phyloP scores from a whole-genome alignment of 1,284 basidiomycete genomes.

The Tausonia pullulans region DNA sequence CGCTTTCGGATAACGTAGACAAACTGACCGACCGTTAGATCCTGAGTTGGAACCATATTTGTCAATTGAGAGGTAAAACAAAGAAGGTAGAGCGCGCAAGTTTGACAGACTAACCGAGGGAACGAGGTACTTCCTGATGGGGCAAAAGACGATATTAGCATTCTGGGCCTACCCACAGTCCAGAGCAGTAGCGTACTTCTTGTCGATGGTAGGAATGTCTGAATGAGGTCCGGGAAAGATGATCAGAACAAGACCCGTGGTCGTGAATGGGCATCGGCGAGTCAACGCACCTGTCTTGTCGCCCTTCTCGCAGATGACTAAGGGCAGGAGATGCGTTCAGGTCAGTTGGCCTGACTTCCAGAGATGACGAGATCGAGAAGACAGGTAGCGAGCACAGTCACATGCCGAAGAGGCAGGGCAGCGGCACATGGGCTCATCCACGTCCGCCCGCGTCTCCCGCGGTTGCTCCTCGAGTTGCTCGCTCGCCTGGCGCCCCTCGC shows the following conservation, averaged over 20 bases:
- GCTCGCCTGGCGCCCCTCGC: no score
- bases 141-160: neutral
- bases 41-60: conserved; percentile 41
- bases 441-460: no score
- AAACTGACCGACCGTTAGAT: conserved; percentile 96
- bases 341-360: no score
- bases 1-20: conserved; percentile 99
- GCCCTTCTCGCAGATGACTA: conserved; percentile 97
- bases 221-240: neutral
- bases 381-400: no score
- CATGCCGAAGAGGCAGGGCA: no score
- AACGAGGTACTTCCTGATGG: conserved; percentile 76
- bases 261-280: neutral
- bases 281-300: conserved; percentile 55
- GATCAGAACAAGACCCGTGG: neutral
- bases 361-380: neutral
- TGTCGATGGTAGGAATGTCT: conserved; percentile 98
- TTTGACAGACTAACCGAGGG: conserved; percentile 56
- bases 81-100: neutral
- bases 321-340: neutral
- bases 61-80: neutral
- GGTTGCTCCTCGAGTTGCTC: no score
- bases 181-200: conserved; percentile 50
- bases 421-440: no score
- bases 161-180: no score